Conservation (phyloP, 805 yeast species). For the Pichia cephalocereana region DNA sequence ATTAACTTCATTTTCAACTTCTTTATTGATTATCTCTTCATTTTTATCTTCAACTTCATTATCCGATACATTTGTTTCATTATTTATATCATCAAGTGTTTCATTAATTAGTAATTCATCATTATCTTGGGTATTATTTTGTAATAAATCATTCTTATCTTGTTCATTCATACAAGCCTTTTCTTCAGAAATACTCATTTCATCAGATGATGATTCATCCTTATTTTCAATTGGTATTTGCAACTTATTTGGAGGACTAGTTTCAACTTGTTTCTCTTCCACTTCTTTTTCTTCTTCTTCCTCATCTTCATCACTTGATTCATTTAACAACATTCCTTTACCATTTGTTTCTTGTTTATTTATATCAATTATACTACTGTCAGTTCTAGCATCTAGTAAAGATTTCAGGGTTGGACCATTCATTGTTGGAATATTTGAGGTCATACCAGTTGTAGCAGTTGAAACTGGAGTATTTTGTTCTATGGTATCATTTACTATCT, state of each 20-base stretch:
- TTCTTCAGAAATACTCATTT: not conserved
- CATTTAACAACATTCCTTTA: constrained; percentile 4
- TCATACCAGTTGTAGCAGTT: not conserved
- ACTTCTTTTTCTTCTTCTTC: not conserved
- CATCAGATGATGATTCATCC: not conserved
- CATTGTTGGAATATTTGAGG: not conserved
- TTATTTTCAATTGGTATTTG: not conserved
- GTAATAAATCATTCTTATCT: not conserved
- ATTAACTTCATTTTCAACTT: constrained; percentile 8
- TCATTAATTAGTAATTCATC: constrained; percentile 3
- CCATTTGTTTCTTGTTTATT: not conserved
- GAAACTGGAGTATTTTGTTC: not conserved
- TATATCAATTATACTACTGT: not conserved
- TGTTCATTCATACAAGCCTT: not conserved
- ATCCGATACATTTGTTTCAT: not conserved
- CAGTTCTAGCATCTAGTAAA: not conserved
- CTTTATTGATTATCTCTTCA: constrained; percentile 4
- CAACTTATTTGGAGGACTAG: too few relatives aligned
- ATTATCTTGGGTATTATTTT: not conserved
- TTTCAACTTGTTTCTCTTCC: too few relatives aligned
- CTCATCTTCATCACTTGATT: constrained; percentile 9
- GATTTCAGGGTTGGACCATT: not conserved
- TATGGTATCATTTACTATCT: not conserved
- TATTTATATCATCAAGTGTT: constrained; percentile 1
- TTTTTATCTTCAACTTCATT: constrained; percentile 3